Evolutionary conservation across 495 filamentous ascomycete species (phyloP).

Genomic region (Podospora appendiculata): DNA sequence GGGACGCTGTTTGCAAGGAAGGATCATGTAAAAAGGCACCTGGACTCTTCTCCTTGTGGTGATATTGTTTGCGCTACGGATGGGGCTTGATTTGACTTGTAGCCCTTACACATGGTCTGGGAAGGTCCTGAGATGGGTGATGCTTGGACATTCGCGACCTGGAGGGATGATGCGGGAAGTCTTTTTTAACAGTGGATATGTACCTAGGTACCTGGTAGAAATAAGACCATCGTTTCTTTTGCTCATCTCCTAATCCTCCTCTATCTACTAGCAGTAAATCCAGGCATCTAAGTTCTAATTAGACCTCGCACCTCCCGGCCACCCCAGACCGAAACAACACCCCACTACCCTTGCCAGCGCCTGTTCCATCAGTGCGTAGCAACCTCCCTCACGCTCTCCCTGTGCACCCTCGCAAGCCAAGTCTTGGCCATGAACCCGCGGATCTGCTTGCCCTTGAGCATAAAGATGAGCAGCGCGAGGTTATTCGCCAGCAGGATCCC

Average conservation of each 20-base stretch:
- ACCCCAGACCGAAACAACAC: not conserved
- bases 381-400: not conserved
- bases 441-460: constrained; percentile 29
- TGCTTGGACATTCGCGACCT: too few species aligned
- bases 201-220: too few species aligned
- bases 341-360: not conserved
- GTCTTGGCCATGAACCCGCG: constrained; percentile 20
- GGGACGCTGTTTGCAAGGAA: not conserved
- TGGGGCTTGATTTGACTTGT: too few species aligned
- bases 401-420: constrained; percentile 26
- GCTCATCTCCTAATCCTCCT: not conserved
- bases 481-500: constrained; percentile 25
- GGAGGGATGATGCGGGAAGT: too few species aligned
- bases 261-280: not conserved
- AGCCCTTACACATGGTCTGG: too few species aligned
- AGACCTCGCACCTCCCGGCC: not conserved
- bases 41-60: too few species aligned
- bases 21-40: not conserved
- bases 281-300: not conserved
- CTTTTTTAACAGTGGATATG: too few species aligned
- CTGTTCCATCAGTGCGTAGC: not conserved
- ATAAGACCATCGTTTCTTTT: not conserved
- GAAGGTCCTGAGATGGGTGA: too few species aligned
- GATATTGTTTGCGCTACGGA: too few species aligned
- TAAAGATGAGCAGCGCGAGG: constrained; percentile 27